These are phyloP conservation scores for Naganishia sp. DNA, from an alignment of 1,284 basidiomycete species.

Conservation along the genomic window DNA sequence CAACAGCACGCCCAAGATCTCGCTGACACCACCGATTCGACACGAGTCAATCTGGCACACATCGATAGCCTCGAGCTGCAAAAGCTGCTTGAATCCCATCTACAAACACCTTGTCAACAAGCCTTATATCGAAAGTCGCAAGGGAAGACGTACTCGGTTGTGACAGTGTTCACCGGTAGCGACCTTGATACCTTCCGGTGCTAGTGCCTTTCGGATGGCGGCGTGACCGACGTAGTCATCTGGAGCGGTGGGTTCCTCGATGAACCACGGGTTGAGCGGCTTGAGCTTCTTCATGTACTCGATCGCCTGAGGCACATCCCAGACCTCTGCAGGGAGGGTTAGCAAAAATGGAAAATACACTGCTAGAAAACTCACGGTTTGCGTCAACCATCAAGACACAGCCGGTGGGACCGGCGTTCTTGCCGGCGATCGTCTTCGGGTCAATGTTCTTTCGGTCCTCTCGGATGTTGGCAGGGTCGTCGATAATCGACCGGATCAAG, in stretches of 20 bases:
- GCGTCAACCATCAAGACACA: conserved; percentile 95
- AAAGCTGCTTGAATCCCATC: conserved; percentile 95
- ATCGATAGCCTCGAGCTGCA: conserved; percentile 90
- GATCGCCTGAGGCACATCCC: conserved; percentile 90
- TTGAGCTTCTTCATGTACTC: conserved; percentile 82
- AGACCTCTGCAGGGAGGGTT: conserved; percentile 60
- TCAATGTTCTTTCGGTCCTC: conserved; percentile 60
- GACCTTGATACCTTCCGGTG: conserved; percentile 82
- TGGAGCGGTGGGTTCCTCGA: conserved; percentile 91
- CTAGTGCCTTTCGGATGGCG: conserved; percentile 61
- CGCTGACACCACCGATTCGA: conserved; percentile 86
- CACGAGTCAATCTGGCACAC: conserved; percentile 97
- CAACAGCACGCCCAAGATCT: conserved; percentile 86
- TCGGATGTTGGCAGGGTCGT: conserved; percentile 65
- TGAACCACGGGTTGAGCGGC: conserved; percentile 93
- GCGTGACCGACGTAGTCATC: conserved; percentile 70
- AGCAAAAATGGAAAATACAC: conserved; percentile 9
- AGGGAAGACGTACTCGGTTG: conserved; percentile 62
- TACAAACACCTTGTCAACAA: conserved; percentile 15
- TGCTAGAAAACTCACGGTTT: conserved; percentile 63
- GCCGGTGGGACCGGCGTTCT: conserved; percentile 92
- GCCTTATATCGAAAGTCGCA: too few relatives aligned
- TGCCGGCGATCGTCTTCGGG: conserved; percentile 69
- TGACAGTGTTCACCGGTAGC: conserved; percentile 96
- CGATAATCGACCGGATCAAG: conserved; percentile 89